Evolutionary conservation across 306 rosid species (phyloP).

Genomic region (Lithocarpus polystachyus): DNA sequence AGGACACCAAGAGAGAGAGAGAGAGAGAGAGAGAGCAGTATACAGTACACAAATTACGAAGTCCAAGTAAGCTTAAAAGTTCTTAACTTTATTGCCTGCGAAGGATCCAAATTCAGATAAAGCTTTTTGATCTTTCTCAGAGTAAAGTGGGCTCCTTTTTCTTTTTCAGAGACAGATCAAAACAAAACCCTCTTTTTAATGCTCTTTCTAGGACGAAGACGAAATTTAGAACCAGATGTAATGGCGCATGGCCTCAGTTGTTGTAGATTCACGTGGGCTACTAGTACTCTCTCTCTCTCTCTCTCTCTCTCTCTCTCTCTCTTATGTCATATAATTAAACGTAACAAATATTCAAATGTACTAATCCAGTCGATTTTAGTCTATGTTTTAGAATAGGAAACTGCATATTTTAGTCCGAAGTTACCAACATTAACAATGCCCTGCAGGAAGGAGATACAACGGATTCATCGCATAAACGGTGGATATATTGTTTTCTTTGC

Average conservation of each 20-base stretch:
- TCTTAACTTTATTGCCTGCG: conserved; percentile 23
- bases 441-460: neutral
- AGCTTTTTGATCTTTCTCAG: neutral
- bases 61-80: conserved; percentile 17
- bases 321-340: neutral
- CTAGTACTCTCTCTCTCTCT: no score
- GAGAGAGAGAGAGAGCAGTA: no score
- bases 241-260: neutral
- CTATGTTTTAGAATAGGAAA: no score
- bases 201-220: neutral
- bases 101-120: conserved; percentile 19
- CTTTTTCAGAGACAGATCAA: neutral
- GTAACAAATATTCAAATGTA: neutral
- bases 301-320: no score
- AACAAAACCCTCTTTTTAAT: conserved; percentile 16
- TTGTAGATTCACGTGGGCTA: neutral
- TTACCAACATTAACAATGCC: neutral
- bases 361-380: no score
- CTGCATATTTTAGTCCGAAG: neutral
- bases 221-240: neutral
- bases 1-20: neutral
- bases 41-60: conserved; percentile 4
- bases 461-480: neutral
- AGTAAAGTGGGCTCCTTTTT: neutral
- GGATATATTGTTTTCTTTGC: neutral